These are phyloP conservation scores for Peltaster fructicola DNA, from an alignment of 2,329 filamentous ascomycete species.

Conservation along the genomic window DNA sequence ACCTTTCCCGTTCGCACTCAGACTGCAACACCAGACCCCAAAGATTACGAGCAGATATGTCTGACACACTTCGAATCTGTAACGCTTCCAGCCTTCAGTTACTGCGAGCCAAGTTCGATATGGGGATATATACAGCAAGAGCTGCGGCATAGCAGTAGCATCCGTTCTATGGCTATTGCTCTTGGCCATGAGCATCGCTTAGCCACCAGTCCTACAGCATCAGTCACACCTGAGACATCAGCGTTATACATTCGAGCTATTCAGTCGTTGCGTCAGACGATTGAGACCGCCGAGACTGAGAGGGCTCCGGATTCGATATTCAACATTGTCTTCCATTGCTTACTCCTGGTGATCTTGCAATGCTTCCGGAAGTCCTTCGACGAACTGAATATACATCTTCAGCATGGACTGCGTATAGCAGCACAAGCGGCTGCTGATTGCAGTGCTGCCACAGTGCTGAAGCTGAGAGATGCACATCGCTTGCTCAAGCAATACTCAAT, in stretches of 20 bases:
- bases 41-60: background rate
- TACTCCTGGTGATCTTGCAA: slow-evolving; percentile 1
- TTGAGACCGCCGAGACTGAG: background rate
- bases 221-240: background rate
- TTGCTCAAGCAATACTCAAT: slow-evolving; percentile 1
- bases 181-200: slow-evolving; percentile 1
- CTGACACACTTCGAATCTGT: background rate
- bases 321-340: background rate
- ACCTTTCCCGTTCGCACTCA: background rate
- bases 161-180: slow-evolving; percentile 1
- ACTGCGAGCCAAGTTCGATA: background rate
- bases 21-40: background rate
- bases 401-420: slow-evolving; percentile 1
- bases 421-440: background rate
- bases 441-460: background rate
- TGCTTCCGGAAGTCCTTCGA: slow-evolving; percentile 1
- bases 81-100: slow-evolving; percentile 1
- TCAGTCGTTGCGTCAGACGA: background rate
- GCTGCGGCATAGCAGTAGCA: background rate
- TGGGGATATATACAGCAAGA: background rate
- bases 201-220: background rate
- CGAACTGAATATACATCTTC: background rate
- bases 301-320: background rate
- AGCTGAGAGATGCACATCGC: background rate
- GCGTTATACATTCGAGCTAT: background rate